Base-by-base conservation (phyloP, 345 rosid genomes). In the Rubroshorea leprosula region DNA sequence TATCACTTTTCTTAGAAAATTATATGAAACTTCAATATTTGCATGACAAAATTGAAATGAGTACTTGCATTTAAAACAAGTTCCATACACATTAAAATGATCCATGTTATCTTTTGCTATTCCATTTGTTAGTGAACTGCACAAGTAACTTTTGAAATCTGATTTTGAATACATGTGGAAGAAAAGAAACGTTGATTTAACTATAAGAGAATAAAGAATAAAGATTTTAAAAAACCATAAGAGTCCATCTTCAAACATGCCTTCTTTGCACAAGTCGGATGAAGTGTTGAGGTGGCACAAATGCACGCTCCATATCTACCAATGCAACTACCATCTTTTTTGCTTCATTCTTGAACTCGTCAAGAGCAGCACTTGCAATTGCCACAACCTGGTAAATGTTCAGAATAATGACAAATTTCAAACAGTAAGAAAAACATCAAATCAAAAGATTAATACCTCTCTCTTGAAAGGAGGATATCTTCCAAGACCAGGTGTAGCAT, bases 231-330 rank as follows among this genome's bases (percentile, higher is more conserved):
- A 6, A 21, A 21, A 8, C 4, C 7, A 22, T n/a, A 31, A 7
- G 25, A 27, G 2, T 14, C 6, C 13, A 35, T 29, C 38, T 23
- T 13, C 39, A 12, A 57, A 38, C 67, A 53, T 83, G 90, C 99
- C 97, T 71, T 66, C 99, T 81, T 55, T 94, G 99, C 60, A 94
- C 93, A 68, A 94, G 79, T 38, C 99, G 96, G 65, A 94, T 94
- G 72, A 94, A 94, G 70, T 94, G 99, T 60, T 94, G 99, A 64
- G 99, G 97, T 58, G 99, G 99, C 66, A 94, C 99, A 79, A 94
- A 94, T 29, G 81, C 97, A 48, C 99, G 97, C 70, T 94, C 99
- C 99, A 94, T 94, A 71, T 94, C 99, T 57, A 94, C 97, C 29
- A 94, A 76, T 19, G 99, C 97, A 70, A 94, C 81, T 1, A 94